Evolutionary conservation across 2,329 filamentous ascomycete species (phyloP).

Genomic region (Colletotrichum sp.): DNA sequence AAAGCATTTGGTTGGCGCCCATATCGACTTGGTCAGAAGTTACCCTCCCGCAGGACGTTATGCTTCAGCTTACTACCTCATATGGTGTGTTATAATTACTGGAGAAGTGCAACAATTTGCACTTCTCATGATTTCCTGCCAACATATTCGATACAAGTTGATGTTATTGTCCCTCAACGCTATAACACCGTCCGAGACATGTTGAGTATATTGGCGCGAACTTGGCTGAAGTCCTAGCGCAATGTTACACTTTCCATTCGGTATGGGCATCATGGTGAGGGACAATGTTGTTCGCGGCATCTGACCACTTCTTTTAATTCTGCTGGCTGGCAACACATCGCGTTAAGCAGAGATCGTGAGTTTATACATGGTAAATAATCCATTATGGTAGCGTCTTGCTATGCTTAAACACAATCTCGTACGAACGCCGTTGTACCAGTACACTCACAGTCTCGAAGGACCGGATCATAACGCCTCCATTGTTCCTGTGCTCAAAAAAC

Average conservation of each 20-base stretch:
- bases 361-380: background rate
- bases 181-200: too few relatives aligned
- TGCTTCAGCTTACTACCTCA: background rate
- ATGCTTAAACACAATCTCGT: background rate
- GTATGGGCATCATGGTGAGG: too few relatives aligned
- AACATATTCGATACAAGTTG: too few relatives aligned
- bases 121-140: too few relatives aligned
- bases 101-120: background rate
- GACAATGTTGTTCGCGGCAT: too few relatives aligned
- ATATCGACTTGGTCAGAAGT: background rate
- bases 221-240: too few relatives aligned
- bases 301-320: background rate
- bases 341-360: background rate
- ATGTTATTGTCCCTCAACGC: too few relatives aligned
- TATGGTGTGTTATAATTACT: background rate
- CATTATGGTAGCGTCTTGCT: background rate
- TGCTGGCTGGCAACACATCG: background rate
- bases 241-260: too few relatives aligned
- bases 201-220: too few relatives aligned
- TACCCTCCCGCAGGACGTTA: background rate
- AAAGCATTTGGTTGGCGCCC: background rate
- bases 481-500: background rate
- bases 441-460: background rate
- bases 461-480: background rate
- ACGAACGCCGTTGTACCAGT: background rate